A percentile compares a stretch with the other conserved stretches of the same genome.
These are phyloP conservation scores for Phylloporus sp. DNA, from an alignment of 768 basidiomycete species.

Conservation along the genomic window DNA sequence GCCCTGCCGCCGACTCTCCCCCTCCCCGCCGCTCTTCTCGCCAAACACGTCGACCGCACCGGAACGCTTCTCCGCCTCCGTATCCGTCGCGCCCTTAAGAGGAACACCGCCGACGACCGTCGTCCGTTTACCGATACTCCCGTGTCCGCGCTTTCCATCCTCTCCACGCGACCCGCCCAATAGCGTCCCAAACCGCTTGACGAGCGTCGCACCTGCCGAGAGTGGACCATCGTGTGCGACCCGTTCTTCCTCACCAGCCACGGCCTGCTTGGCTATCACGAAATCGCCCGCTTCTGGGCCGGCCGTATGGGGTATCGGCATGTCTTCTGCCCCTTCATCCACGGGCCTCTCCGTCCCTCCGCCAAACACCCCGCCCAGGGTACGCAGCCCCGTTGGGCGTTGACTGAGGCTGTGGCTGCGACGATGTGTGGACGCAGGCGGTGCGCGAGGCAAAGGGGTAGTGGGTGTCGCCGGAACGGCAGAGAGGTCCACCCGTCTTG, in stretches of 20 bases:
- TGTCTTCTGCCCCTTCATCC: slow-evolving; percentile 40
- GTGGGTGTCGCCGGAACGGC: slow-evolving; percentile 25
- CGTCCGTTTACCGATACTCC: slow-evolving; percentile 40
- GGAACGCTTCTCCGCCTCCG: slow-evolving; percentile 29
- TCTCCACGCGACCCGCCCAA: slow-evolving; percentile 44
- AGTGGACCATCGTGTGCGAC: slow-evolving; percentile 30
- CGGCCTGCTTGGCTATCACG: slow-evolving; percentile 33
- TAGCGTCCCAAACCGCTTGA: slow-evolving; percentile 71
- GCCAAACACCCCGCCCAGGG: slow-evolving; percentile 63
- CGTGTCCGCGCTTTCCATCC: slow-evolving; percentile 38
- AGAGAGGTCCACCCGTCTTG: slow-evolving; percentile 30
- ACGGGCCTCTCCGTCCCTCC: slow-evolving; percentile 33
- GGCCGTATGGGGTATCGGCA: slow-evolving; percentile 52
- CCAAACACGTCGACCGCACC: slow-evolving; percentile 16
- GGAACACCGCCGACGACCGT: slow-evolving; percentile 45
- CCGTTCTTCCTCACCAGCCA: slow-evolving; percentile 26
- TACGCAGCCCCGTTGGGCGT: slow-evolving; percentile 49
- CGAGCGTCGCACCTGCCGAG: slow-evolving; percentile 65
- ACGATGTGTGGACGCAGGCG: slow-evolving; percentile 73
- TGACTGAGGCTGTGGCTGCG: slow-evolving; percentile 83
- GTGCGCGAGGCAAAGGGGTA: slow-evolving; percentile 53
- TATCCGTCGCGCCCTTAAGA: slow-evolving; percentile 36
- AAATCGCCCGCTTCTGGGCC: slow-evolving; percentile 63
- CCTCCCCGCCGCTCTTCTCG: slow-evolving; percentile 22
- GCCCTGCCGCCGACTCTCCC: slow-evolving; percentile 17